Evolutionary conservation across 140 eudicot genomes (phyloP), one percentile per base, ranked within the genome.

Genomic region (Oenanthe javanica): DNA sequence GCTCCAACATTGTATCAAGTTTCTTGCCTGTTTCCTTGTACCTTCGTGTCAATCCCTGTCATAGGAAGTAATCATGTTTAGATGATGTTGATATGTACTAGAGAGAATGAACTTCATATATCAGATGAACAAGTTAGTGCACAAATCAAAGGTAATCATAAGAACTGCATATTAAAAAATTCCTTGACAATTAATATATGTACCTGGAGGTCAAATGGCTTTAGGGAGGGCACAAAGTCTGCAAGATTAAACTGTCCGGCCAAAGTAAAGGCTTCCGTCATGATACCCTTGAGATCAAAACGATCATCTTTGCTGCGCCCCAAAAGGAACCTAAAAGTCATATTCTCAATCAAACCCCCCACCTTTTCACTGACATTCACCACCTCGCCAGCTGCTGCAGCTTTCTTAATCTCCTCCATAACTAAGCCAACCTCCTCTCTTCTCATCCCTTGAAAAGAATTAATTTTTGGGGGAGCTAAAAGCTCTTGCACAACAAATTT

Each of bases 271-370:
- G 64, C 64, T 18, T 55, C 64, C 10, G 64, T 55, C 64, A 55
- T 55, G 64, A 16, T 54, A 54, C 61, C 61, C 61, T 54, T 54
- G n/a, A 54, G 70, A 61, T 61, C 70, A 23, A 61, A 61, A 8
- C 70, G 27, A n/a, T 61, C 70, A 61, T 61, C 70, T 61, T 61
- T 61, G 70, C 70, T 61, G 9, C 70, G 70, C 7, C 70, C 70
- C 38, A 61, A 61, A 61, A 61, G 36, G 13, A 61, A 61, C 70
- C 36, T 61, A 61, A 19, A 61, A n/a, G 70, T 61, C 70, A 61
- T 23, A 36, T 16, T 54, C 23, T 54, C 61, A 54, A 54, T 54
- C 61, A 54, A 0, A 54, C 18, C 61, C 61, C 61, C 70, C 14
- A 61, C 15, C 14, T 61, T 61, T 19, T 2, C 70, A 61, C 36